Base-by-base conservation (phyloP, 2,329 filamentous ascomycete species). In the Allantophomopsis lycopodina region DNA sequence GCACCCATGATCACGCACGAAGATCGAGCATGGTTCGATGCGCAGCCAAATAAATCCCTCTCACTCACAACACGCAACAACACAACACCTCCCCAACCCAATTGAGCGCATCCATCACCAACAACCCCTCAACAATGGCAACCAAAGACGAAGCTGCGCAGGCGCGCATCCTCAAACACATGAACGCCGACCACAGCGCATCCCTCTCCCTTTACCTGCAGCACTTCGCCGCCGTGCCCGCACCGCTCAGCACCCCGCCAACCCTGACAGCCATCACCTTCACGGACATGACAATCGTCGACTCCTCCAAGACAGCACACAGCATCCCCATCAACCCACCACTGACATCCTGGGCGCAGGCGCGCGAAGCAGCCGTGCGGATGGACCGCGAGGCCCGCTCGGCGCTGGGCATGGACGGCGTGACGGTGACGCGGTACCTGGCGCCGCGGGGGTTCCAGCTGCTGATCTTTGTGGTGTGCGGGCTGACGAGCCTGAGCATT, bases 131-230 rank as follows among this genome's bases (percentile, higher is more conserved):
- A 34, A 15, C n/a, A 7, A 34, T 34, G 32, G 32, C 40, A 20
- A 20, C 47, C 18, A 53, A 51, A 48, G 66, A 70, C 40, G 61
- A 60, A 32, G 66, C 63, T 0, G 60, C 65, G 42, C 76, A 76
- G 53, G 51, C 65, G 42, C 74, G 78, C 42, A 79, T 86, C 57
- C 73, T 89, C 54, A 67, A 67, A 28, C 88, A 95, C 65, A 91
- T 95, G 84, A 94, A 95, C 63, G 65, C 66, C 34, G 82, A 89
- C 59, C 89, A 94, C 62, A 64, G 69, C 38, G 70, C 75, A 49
- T 84, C 85, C 42, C 75, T 94, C 37, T 64, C 72, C 42, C 71
- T 81, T 54, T 94, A 88, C 60, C 73, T 93, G n/a, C 77, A 77
- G 46, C 73, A 86, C 58, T 86, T 77, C 63, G 67, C 64, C 55